Evolutionary conservation across 371 early-diverging fungal genomes (phyloP), one percentile per base, ranked within the genome.

Genomic region (Apophysomyces trapeziformis): DNA sequence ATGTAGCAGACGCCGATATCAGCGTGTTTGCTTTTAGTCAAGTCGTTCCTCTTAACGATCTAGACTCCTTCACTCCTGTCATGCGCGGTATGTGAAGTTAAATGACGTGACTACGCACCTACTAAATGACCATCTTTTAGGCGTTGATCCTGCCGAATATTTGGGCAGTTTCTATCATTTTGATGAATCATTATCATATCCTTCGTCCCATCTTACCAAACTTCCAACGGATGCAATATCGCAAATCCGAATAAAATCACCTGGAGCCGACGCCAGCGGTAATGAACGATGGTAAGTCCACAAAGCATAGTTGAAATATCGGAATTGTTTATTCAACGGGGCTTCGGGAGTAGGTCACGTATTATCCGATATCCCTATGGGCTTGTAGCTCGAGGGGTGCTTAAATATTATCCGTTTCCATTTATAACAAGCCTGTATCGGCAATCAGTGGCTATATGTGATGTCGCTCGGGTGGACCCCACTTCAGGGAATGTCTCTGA

Each of bases 1-100:
- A 76, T 57, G 71, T 90, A 4, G 76, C 79, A 6, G 79, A 83
- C 46, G 81, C 84, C 7, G 87, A 90, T 60, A 79, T 90, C 16
- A 82, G 84, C 36, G 75, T 90, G 9, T 90, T 90, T 87, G 90
- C 89, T 4, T 82, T 85, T 67, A 82, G 83, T 64, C 74, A 82
- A 39, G 64, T 79, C 18, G 83, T 79, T 8, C 78, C 80, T 0
- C 32, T 63, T 7, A 61, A 70, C 16, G 58, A 66, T 32, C 5
- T 45, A 45, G 46, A 45, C 16, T n/a, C 46, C 32, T 26, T 26
- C 32, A 26, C 32, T 26, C 32, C 32, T 26, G 32, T 26, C 32
- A 26, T 26, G 32, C 32, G 32, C 1, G 32, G 32, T 26, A 26
- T 26, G 32, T 26, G 3, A 26, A 26, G 32, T 26, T 26, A 26